Conservation (phyloP, 192 early-diverging fungal genomes). For the Thoreauomyces humboldtii region DNA sequence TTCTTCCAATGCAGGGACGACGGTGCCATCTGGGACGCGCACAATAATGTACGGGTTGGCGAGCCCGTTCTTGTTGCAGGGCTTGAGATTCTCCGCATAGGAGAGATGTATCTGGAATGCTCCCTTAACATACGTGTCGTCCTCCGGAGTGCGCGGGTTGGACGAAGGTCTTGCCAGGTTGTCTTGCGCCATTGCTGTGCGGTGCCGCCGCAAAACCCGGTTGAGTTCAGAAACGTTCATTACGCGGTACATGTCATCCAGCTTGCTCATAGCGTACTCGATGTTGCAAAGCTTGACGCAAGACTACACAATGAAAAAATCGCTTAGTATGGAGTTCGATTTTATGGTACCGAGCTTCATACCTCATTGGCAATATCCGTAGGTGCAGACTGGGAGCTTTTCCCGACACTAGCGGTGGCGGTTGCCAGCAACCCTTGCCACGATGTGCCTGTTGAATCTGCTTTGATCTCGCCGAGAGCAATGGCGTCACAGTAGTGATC, state of each 20-base stretch:
- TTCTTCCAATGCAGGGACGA: slow-evolving; percentile 29
- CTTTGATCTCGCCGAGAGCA: slow-evolving; percentile 46
- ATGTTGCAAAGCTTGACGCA: slow-evolving; percentile 62
- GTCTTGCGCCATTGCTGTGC: slow-evolving; percentile 25
- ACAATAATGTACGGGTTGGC: slow-evolving; percentile 52
- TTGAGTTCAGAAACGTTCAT: slow-evolving; percentile 49
- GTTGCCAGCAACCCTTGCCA: slow-evolving; percentile 37
- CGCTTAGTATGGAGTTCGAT: neutral
- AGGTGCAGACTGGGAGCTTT: slow-evolving; percentile 33
- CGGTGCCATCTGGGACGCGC: slow-evolving; percentile 55
- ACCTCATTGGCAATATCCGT: slow-evolving; percentile 51
- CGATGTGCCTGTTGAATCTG: slow-evolving; percentile 2
- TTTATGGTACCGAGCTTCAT: neutral
- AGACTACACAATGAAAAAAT: slow-evolving; percentile 26
- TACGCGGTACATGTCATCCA: slow-evolving; percentile 52
- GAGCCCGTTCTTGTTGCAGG: slow-evolving; percentile 50
- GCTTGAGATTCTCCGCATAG: slow-evolving; percentile 58
- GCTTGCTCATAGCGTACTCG: slow-evolving; percentile 50
- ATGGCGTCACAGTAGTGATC: slow-evolving; percentile 60
- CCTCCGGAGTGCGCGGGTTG: neutral
- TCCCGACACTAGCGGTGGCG: slow-evolving; percentile 23
- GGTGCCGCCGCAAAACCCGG: slow-evolving; percentile 39
- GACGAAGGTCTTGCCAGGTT: neutral
- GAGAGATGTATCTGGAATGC: slow-evolving; percentile 47
- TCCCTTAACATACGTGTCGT: slow-evolving; percentile 36